Conservation (phyloP, 805 yeast species). For the Starmerella vitae region DNA sequence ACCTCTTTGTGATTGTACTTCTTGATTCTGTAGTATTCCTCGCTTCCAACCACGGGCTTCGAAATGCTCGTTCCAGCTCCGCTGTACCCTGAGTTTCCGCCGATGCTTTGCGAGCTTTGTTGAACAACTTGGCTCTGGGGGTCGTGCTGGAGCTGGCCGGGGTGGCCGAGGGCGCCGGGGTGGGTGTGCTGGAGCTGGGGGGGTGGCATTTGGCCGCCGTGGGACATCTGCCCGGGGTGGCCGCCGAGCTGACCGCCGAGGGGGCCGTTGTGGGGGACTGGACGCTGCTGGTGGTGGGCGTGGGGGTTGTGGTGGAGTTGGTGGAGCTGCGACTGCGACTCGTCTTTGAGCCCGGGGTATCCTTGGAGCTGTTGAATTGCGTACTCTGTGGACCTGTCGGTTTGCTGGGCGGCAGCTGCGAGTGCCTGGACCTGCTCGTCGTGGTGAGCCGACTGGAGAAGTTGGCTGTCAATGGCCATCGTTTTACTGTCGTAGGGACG, state of each 20-base stretch:
- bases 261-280: not conserved
- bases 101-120: slow-evolving; percentile 10
- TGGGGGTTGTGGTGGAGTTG: slow-evolving; percentile 2
- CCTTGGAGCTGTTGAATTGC: slow-evolving; percentile 21
- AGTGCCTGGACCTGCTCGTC: slow-evolving; percentile 17
- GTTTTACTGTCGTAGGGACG: slow-evolving; percentile 18
- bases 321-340: slow-evolving; percentile 6
- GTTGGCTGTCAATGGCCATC: slow-evolving; percentile 19
- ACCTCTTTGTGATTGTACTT: slow-evolving; percentile 64
- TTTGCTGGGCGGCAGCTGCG: slow-evolving; percentile 18
- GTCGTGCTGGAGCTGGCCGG: slow-evolving; percentile 26
- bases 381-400: slow-evolving; percentile 19
- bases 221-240: not conserved
- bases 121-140: slow-evolving; percentile 27
- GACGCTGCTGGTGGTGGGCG: slow-evolving; percentile 6
- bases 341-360: slow-evolving; percentile 16
- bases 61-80: slow-evolving; percentile 1
- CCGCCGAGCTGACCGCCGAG: not conserved
- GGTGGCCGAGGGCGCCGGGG: not conserved
- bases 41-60: slow-evolving; percentile 60
- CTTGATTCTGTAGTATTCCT: slow-evolving; percentile 72
- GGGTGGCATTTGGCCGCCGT: not conserved
- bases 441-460: slow-evolving; percentile 18
- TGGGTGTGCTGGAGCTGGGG: not conserved
- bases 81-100: not conserved